Evolutionary conservation across 148 eudicot species (phyloP).

Genomic region (Chenopodium quinoa): DNA sequence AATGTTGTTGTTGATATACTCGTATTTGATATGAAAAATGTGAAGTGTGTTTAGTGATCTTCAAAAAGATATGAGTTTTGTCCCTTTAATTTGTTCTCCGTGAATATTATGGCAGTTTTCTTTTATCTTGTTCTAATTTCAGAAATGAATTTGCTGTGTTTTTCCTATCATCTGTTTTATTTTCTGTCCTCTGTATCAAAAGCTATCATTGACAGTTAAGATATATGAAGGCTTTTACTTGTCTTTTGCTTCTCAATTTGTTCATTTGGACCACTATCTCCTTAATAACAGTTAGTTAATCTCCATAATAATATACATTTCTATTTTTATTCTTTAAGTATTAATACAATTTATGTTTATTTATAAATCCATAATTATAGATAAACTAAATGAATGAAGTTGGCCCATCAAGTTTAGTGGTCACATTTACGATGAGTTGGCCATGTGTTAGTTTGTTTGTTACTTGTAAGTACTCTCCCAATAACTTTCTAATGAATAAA

Average conservation of each 20-base stretch:
- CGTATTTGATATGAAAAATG: too few relatives aligned
- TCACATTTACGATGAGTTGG: constrained; percentile 39
- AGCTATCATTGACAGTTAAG: constrained; percentile 14
- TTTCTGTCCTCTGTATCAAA: constrained; percentile 15
- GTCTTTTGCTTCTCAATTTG: constrained; percentile 12
- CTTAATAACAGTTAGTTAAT: background rate
- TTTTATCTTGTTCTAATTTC: constrained; percentile 11
- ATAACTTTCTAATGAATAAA: constrained; percentile 29
- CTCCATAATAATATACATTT: background rate
- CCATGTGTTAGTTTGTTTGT: constrained; percentile 29
- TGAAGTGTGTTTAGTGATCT: constrained; percentile 7
- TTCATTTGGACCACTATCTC: constrained; percentile 16
- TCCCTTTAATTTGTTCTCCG: background rate
- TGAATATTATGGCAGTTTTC: background rate
- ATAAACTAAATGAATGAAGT: background rate
- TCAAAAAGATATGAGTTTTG: background rate
- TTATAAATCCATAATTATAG: background rate
- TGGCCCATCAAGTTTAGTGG: constrained; percentile 30
- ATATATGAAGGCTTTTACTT: constrained; percentile 7
- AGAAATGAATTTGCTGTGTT: constrained; percentile 8
- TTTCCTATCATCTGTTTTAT: constrained; percentile 12
- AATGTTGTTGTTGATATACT: too few relatives aligned
- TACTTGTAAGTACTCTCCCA: constrained; percentile 14
- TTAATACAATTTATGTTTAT: background rate
- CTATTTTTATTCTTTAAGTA: background rate